Conservation (phyloP, 2,329 filamentous ascomycete genomes). For the Pseudopyricularia javanii region DNA sequence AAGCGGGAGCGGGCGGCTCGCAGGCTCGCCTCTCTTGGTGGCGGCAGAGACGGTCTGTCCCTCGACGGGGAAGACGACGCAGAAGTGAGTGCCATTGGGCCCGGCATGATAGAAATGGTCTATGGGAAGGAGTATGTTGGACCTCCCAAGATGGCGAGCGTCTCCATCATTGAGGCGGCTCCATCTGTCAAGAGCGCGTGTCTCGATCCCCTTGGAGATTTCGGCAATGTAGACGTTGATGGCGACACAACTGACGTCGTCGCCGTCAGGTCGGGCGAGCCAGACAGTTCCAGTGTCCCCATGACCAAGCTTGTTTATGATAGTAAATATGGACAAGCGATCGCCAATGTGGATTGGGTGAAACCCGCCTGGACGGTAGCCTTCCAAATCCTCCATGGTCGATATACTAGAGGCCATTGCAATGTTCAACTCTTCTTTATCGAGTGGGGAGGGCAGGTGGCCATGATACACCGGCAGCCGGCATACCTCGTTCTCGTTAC, state of each 20-base stretch:
- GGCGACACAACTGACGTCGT: neutral
- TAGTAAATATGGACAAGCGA: conserved; percentile 13
- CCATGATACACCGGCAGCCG: too few relatives aligned
- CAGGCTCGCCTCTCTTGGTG: neutral
- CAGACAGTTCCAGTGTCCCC: conserved; percentile 16
- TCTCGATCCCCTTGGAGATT: neutral
- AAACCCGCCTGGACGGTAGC: neutral
- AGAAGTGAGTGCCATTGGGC: conserved; percentile 4
- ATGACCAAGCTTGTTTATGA: conserved; percentile 27
- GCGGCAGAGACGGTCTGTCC: neutral
- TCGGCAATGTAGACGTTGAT: neutral
- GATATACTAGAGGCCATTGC: too few relatives aligned
- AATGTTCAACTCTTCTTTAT: too few relatives aligned
- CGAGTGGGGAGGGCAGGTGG: too few relatives aligned
- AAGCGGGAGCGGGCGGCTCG: neutral
- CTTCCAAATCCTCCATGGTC: too few relatives aligned
- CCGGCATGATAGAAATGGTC: neutral
- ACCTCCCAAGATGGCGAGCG: neutral
- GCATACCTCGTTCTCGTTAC: too few relatives aligned
- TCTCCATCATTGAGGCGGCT: neutral
- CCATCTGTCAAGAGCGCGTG: neutral
- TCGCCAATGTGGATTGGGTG: neutral
- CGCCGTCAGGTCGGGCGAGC: neutral
- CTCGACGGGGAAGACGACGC: conserved; percentile 3
- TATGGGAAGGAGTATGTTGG: neutral